Evolutionary conservation across 2,329 filamentous ascomycete genomes (phyloP).

Genomic region (Allantophomopsis lycopodina): DNA sequence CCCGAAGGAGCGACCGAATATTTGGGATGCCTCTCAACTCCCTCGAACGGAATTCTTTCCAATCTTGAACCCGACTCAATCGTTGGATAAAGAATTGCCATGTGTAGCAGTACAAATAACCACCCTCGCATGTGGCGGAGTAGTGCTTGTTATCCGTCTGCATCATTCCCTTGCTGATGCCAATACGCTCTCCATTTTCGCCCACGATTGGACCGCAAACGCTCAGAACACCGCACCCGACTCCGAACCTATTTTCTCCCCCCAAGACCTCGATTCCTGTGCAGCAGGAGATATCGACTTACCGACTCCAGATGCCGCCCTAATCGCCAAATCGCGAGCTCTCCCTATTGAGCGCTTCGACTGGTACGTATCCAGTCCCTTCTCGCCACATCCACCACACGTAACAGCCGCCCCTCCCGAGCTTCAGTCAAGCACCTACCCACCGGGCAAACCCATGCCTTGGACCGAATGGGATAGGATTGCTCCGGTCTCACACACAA

Average conservation of each 20-base stretch:
- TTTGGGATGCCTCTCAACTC: slow-evolving; percentile 21
- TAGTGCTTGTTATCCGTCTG: slow-evolving; percentile 25
- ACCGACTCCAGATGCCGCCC: slow-evolving; percentile 12
- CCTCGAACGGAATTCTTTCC: slow-evolving; percentile 21
- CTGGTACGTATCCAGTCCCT: slow-evolving; percentile 20
- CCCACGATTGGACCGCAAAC: slow-evolving; percentile 24
- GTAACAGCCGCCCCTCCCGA: slow-evolving; percentile 5
- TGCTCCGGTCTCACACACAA: slow-evolving; percentile 16
- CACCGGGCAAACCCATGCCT: slow-evolving; percentile 19
- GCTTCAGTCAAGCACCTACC: slow-evolving; percentile 12
- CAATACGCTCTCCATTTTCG: slow-evolving; percentile 25
- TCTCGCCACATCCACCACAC: slow-evolving; percentile 9
- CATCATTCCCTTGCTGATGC: slow-evolving; percentile 31
- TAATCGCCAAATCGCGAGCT: slow-evolving; percentile 16
- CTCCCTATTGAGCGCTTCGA: slow-evolving; percentile 32
- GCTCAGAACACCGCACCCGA: slow-evolving; percentile 9
- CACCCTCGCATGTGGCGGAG: slow-evolving; percentile 24
- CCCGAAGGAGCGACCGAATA: slow-evolving; percentile 14
- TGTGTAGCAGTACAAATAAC: slow-evolving; percentile 25
- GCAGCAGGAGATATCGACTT: slow-evolving; percentile 17
- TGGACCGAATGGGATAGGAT: slow-evolving; percentile 28
- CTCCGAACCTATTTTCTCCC: slow-evolving; percentile 23
- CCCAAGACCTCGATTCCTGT: slow-evolving; percentile 21
- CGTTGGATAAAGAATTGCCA: slow-evolving; percentile 7
- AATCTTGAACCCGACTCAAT: slow-evolving; percentile 19